Evolutionary conservation across 164 flowering plant genomes (phyloP).

Genomic region (Brasenia schreberi): DNA sequence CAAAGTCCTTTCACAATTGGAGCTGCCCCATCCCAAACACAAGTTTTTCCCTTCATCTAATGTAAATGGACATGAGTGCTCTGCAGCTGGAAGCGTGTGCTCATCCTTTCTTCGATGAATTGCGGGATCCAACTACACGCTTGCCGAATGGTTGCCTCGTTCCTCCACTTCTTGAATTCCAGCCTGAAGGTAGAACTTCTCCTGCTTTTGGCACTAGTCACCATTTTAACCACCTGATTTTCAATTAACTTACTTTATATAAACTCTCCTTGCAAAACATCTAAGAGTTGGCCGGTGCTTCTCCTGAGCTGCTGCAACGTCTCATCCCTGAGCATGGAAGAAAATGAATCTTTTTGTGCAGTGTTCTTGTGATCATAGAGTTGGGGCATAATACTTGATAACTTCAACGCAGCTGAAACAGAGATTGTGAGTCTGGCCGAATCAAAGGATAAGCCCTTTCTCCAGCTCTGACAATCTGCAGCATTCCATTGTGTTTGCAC

Average conservation of each 20-base stretch:
- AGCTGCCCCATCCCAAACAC: too few species aligned
- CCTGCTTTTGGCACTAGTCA: neutral
- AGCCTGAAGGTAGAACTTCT: slow-evolving; percentile 55
- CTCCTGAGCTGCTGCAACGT: slow-evolving; percentile 50
- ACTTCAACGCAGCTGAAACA: neutral
- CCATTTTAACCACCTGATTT: neutral
- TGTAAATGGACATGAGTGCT: neutral
- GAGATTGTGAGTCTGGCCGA: too few species aligned
- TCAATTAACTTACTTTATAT: neutral
- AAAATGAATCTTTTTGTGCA: slow-evolving; percentile 15
- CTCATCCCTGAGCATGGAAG: slow-evolving; percentile 53
- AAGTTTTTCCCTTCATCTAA: too few species aligned
- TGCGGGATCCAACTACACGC: slow-evolving; percentile 61
- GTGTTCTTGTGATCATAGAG: neutral
- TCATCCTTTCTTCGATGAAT: slow-evolving; percentile 78
- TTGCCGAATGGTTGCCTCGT: slow-evolving; percentile 66
- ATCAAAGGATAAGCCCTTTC: too few species aligned
- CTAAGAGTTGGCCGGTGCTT: slow-evolving; percentile 45
- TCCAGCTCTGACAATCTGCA: too few species aligned
- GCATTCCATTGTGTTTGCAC: neutral
- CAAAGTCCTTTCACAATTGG: too few species aligned
- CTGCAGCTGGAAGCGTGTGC: slow-evolving; percentile 88
- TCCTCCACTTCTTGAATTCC: slow-evolving; percentile 83
- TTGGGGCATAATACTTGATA: neutral
- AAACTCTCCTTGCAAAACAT: neutral